Base-by-base conservation (phyloP, 208 protist species). In the Acanthamoeba sp. region DNA sequence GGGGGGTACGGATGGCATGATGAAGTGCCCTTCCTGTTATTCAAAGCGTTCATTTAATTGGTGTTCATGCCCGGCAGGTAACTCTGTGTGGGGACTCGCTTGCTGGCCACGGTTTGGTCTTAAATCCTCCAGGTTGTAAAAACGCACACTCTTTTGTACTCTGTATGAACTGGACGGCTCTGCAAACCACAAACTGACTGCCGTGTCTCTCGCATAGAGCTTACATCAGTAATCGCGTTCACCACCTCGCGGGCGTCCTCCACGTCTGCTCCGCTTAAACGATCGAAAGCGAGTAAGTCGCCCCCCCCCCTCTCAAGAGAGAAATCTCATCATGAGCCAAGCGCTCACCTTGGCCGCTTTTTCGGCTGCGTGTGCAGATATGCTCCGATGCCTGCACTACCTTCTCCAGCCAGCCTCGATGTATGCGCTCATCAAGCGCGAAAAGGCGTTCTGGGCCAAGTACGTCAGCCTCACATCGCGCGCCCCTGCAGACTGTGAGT, bases 111-210 rank as follows among this genome's bases (percentile, higher is more conserved):
- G 62, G 62, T 10, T 24, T 71, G 24, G 62, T 71, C 22, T 22
- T 71, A 2, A 71, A n/a, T 71, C 62, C 62, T 36, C 62, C 62
- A 71, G 62, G 62, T 71, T n/a, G n/a, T n/a, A n/a, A n/a, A n/a
- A n/a, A n/a, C n/a, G n/a, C n/a, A n/a, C n/a, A n/a, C n/a, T n/a
- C n/a, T n/a, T n/a, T n/a, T n/a, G n/a, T n/a, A n/a, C n/a, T n/a
- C n/a, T n/a, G n/a, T n/a, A 52, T 18, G 14, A 18, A 52, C 14
- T 50, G 45, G 1, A 7, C 18, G 48, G 20, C 48, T 18, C 45
- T 18, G 14, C 20, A 18, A 52, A 12, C 20, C 10, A 50, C 48
- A 52, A 22, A 12, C 42, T 14, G 2, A 20, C 45, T 50, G 9
- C 45, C 18, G 9, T 50, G 45, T 50, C 4, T 18, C 12, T 12